Evolutionary conservation across 2,329 filamentous ascomycete genomes (phyloP).

Genomic region (Stagonosporopsis chrysanthemi): DNA sequence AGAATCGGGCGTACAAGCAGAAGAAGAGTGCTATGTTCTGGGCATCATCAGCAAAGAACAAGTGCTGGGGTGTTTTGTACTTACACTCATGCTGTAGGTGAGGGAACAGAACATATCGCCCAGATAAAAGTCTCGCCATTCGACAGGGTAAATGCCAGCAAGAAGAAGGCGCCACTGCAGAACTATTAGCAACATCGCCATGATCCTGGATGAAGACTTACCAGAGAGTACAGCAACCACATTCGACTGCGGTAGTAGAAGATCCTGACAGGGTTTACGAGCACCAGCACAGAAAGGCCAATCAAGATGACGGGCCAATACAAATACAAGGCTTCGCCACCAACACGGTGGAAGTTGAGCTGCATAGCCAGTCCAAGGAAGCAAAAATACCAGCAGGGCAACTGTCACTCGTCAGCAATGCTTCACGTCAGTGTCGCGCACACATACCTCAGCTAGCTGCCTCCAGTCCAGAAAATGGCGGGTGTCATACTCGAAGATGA

Average conservation of each 20-base stretch:
- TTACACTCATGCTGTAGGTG: constrained; percentile 85
- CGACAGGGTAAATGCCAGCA: constrained; percentile 88
- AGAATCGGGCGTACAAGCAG: constrained; percentile 84
- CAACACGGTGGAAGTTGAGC: constrained; percentile 82
- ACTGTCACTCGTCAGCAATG: constrained; percentile 51
- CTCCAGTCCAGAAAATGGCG: constrained; percentile 89
- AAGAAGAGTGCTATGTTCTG: constrained; percentile 91
- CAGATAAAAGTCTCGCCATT: constrained; percentile 96
- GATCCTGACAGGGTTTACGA: constrained; percentile 78
- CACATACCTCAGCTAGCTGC: constrained; percentile 73
- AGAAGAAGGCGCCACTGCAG: constrained; percentile 80
- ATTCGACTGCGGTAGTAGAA: constrained; percentile 78
- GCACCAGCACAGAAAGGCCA: constrained; percentile 68
- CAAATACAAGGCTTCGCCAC: constrained; percentile 72
- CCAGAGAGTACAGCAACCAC: constrained; percentile 91
- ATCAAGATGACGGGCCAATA: constrained; percentile 89
- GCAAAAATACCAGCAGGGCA: constrained; percentile 84
- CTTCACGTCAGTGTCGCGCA: fast-evolving
- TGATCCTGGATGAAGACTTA: constrained; percentile 55
- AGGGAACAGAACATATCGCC: constrained; percentile 98
- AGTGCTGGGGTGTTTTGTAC: constrained; percentile 45
- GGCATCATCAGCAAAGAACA: neutral
- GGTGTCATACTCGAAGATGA: constrained; percentile 95
- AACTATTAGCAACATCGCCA: neutral
- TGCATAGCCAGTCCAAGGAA: constrained; percentile 81